Base-by-base conservation (phyloP, 75 land plant genomes). In the Chamaecyparis obtusa region DNA sequence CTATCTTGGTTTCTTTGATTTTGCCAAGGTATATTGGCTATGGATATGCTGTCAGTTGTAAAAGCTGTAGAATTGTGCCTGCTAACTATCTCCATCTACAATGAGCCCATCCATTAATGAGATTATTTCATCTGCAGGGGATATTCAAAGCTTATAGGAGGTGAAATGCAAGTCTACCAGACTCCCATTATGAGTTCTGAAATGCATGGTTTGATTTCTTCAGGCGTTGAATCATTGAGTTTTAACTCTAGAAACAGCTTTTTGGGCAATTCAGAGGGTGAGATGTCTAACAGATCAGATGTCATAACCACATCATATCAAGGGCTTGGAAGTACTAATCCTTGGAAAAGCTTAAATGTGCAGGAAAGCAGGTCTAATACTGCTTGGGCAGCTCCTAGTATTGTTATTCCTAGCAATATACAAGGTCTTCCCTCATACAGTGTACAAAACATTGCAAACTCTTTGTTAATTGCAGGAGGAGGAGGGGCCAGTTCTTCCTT, bases 121-220 rank as follows among this genome's bases (percentile, higher is more conserved):
- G 37, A 36, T 39, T 19, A 19, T 0, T 77, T 77, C 80, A 77
- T n/a, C 83, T 24, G 83, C 83, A 46, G 51, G 51, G 49, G 51
- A 44, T 80, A 80, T 24, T 80, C 41, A 3, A 80, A 43, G 48
- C 11, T 10, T 81, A 79, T 37, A 44, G 32, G 83, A 81, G 51
- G 48, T 81, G 83, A 74, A 74, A 81, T 81, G 83, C 83, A 81
- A 27, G 46, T 46, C 49, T 46, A 46, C 24, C 15, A 81, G 4
- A 81, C 83, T 46, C 51, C 83, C 16, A 44, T n/a, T 5, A 44
- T 81, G 83, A 81, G 51, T 46, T 81, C 83, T 27, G 83, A 81
- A 81, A 44, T 81, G 83, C 83, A 81, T 81, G n/a, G 83, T 44
- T 46, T 81, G 30, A 81, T 81, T 81, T 46, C 83, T 9, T 81